Percentiles rank a stretch among this genome's conserved stretches.
Conservation (phyloP, 352 stramenopile genomes). For the Phytophthora citrophthora region DNA sequence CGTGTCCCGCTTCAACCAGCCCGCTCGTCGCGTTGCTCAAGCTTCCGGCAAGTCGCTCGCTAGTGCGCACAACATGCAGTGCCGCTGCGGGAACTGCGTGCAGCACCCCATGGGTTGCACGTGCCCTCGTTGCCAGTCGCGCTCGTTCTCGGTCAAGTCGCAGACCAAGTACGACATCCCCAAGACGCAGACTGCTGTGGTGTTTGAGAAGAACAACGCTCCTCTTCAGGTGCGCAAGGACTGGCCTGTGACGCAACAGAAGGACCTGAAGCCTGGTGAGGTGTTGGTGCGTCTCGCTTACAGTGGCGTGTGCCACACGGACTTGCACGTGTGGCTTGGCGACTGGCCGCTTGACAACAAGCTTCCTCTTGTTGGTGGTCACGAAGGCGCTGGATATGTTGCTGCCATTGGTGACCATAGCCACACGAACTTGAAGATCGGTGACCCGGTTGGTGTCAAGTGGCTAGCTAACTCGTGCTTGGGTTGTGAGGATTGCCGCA, state of each 20-base stretch:
- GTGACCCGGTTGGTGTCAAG: conserved; percentile 54
- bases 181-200: conserved; percentile 57
- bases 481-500: conserved; percentile 54
- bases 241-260: conserved; percentile 50
- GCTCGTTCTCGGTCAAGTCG: conserved; percentile 51
- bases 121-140: conserved; percentile 34
- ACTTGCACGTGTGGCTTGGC: conserved; percentile 51
- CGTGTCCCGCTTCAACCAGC: conserved; percentile 35
- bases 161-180: conserved; percentile 56
- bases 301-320: conserved; percentile 55
- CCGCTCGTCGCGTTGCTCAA: conserved; percentile 19
- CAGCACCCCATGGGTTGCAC: conserved; percentile 33
- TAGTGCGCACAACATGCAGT: conserved; percentile 26
- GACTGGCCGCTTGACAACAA: conserved; percentile 47
- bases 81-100: conserved; percentile 41
- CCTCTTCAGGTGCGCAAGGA: conserved; percentile 53
- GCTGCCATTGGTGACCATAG: conserved; percentile 49
- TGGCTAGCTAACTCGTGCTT: conserved; percentile 54
- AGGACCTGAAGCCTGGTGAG: conserved; percentile 52
- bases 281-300: conserved; percentile 58
- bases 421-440: conserved; percentile 45
- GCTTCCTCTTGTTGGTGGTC: conserved; percentile 53
- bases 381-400: conserved; percentile 60
- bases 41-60: conserved; percentile 21
- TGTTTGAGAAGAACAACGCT: conserved; percentile 57